phyloP scores from a whole-genome alignment of 257 asterid genomes.

The Salvia rosmarinus region DNA sequence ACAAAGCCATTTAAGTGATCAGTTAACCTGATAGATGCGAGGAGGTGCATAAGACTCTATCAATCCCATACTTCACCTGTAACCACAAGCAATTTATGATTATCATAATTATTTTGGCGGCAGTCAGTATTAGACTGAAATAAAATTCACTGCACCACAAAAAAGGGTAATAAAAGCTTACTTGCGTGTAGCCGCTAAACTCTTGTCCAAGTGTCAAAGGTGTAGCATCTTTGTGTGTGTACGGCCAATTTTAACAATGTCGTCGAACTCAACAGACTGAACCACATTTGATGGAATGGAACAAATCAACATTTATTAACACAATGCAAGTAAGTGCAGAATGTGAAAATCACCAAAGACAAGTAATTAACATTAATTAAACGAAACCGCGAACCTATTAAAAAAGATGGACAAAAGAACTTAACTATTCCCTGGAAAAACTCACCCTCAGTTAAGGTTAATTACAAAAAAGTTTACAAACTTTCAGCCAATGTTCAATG shows the following conservation, averaged over 20 bases:
- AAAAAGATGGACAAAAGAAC: not conserved
- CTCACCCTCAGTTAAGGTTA: not conserved
- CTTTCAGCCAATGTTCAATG: too few species aligned
- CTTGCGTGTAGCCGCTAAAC: slow-evolving; percentile 98
- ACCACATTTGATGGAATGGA: slow-evolving; percentile 29
- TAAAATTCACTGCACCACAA: slow-evolving; percentile 15
- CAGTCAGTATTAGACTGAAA: slow-evolving; percentile 29
- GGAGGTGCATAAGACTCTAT: slow-evolving; percentile 86
- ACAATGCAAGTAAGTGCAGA: slow-evolving; percentile 10
- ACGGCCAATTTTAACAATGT: slow-evolving; percentile 97
- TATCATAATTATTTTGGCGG: not conserved
- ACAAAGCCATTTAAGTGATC: slow-evolving; percentile 17
- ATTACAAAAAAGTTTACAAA: not conserved
- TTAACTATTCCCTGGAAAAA: not conserved
- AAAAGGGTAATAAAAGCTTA: slow-evolving; percentile 43
- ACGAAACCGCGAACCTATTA: not conserved
- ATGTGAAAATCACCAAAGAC: not conserved
- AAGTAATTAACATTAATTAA: not conserved
- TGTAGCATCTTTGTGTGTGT: slow-evolving; percentile 98
- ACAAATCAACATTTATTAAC: not conserved
- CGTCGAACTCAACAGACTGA: slow-evolving; percentile 81
- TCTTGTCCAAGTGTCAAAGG: slow-evolving; percentile 99
- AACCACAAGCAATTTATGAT: slow-evolving; percentile 25
- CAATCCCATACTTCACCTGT: slow-evolving; percentile 94
- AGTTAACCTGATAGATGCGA: slow-evolving; percentile 81